Base-by-base conservation (phyloP, 2,329 filamentous ascomycete genomes). In the Diaporthe humulicola region DNA sequence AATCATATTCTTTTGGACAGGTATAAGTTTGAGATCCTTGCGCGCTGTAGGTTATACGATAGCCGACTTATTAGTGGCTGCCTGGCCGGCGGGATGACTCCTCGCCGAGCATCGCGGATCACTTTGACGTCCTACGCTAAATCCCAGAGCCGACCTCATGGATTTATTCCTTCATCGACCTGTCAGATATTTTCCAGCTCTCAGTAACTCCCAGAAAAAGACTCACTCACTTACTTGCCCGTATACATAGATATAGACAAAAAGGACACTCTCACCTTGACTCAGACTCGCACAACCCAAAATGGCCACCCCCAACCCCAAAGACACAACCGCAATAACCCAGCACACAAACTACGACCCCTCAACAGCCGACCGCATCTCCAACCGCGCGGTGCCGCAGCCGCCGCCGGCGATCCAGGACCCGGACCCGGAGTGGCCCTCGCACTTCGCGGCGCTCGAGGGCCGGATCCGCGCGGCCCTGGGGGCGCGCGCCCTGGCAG, bases 381-480 rank as follows among this genome's bases (percentile, higher is more conserved):
- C 64, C 8, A 2, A 54, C 48, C 64, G 64, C 48, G 33, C 48
- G 3, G 33, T 30, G 4, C 64, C 64, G 2, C n/a, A 54, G 33
- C 45, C 19, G 9, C 64, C 48, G 4, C 64, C 64, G 22, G 17
- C 33, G 64, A 40, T 69, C n/a, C 48, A 40, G 2, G 45, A 38
- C 1, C 48, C 64, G 0, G 64, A 66, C 58, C 71, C 71, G 2
- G 2, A 14, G 8, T 73, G 71, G 71, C 36, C 71, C 2, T 10
- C 15, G 17, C 22, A 25, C 22, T 74, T 48, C 7, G 19, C 54
- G 0, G 7, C 5, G 2, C 52, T 74, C 12, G 50, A 70, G 25
- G 7, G 38, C 22, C 72, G 72, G 28, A 70, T 74, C 72, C 64
- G 64, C 4, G n/a, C 5, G 12, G 72, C 64, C 5, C 64, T 74